A percentile compares a stretch with the other conserved stretches of the same genome.
phyloP scores from a whole-genome alignment of 495 filamentous ascomycete genomes.

The Sporormia fimetaria region DNA sequence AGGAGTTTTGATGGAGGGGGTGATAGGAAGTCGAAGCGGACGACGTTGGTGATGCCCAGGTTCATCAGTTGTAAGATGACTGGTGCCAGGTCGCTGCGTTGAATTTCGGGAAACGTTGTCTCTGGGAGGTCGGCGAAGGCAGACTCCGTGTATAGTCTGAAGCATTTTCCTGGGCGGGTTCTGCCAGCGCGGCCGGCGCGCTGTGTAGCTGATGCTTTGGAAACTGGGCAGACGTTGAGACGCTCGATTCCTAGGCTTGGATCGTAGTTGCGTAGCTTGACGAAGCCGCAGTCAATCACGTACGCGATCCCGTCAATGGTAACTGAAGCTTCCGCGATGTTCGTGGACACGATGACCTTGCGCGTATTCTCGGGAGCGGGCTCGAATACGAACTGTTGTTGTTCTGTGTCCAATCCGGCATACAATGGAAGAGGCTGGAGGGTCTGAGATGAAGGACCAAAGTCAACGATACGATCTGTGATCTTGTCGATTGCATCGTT shows the following conservation, averaged over 20 bases:
- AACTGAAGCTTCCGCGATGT: slow-evolving; percentile 37
- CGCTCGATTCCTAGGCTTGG: slow-evolving; percentile 82
- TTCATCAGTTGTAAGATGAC: slow-evolving; percentile 90
- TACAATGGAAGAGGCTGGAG: slow-evolving; percentile 33
- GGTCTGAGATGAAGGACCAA: slow-evolving; percentile 12
- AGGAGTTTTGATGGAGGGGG: slow-evolving; percentile 80
- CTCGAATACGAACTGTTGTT: slow-evolving; percentile 37
- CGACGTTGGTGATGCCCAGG: slow-evolving; percentile 89
- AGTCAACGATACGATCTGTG: slow-evolving; percentile 25
- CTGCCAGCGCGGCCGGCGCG: slow-evolving; percentile 84
- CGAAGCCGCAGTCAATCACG: slow-evolving; percentile 48
- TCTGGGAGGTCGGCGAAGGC: slow-evolving; percentile 59
- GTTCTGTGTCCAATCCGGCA: slow-evolving; percentile 33
- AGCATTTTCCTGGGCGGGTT: slow-evolving; percentile 90
- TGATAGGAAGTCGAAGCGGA: slow-evolving; percentile 82
- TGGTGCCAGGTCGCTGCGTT: slow-evolving; percentile 83
- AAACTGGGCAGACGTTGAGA: slow-evolving; percentile 75
- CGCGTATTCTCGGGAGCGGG: slow-evolving; percentile 29
- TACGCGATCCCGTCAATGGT: slow-evolving; percentile 36
- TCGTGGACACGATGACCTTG: slow-evolving; percentile 34
- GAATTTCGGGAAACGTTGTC: slow-evolving; percentile 77
- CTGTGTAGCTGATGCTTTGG: slow-evolving; percentile 86
- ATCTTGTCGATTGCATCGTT: slow-evolving; percentile 30
- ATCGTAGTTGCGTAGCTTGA: slow-evolving; percentile 83
- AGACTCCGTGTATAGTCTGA: slow-evolving; percentile 78